Evolutionary conservation across 2,329 filamentous ascomycete species (phyloP).

Genomic region (Leptographium radiaticola): DNA sequence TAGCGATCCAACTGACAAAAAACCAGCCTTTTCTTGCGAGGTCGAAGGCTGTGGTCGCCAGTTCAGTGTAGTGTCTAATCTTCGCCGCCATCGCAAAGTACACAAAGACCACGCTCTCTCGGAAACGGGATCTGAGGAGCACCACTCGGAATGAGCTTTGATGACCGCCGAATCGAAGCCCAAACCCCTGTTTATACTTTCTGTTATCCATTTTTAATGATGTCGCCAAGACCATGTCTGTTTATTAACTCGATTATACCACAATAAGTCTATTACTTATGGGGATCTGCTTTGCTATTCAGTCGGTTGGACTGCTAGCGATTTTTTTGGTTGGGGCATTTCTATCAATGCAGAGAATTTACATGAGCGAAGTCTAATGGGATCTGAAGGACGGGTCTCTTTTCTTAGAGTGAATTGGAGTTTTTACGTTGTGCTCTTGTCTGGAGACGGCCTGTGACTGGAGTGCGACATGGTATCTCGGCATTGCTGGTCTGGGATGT

Average conservation of each 20-base stretch:
- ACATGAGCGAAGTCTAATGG: no score
- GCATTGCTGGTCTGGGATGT: no score
- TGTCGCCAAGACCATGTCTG: no score
- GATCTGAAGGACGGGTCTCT: no score
- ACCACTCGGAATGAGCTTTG: conserved; percentile 39
- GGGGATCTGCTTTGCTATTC: no score
- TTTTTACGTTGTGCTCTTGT: no score
- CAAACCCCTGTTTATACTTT: background rate
- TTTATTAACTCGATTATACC: background rate
- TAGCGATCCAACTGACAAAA: background rate
- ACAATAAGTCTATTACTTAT: background rate
- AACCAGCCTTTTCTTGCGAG: conserved; percentile 77
- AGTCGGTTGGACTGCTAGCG: no score
- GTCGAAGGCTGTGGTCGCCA: conserved; percentile 90
- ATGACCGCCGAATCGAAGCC: background rate
- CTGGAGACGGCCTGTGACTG: no score
- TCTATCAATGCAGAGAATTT: no score
- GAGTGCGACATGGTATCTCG: no score
- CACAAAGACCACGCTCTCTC: conserved; percentile 66
- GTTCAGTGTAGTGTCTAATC: conserved; percentile 94
- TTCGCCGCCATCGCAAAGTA: conserved; percentile 89
- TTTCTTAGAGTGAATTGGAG: no score
- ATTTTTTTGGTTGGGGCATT: no score
- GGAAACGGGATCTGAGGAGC: conserved; percentile 50
- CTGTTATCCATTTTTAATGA: background rate